These are phyloP conservation scores for Cystofilobasidium bisporidii DNA, from an alignment of 768 basidiomycete genomes.

Conservation along the genomic window DNA sequence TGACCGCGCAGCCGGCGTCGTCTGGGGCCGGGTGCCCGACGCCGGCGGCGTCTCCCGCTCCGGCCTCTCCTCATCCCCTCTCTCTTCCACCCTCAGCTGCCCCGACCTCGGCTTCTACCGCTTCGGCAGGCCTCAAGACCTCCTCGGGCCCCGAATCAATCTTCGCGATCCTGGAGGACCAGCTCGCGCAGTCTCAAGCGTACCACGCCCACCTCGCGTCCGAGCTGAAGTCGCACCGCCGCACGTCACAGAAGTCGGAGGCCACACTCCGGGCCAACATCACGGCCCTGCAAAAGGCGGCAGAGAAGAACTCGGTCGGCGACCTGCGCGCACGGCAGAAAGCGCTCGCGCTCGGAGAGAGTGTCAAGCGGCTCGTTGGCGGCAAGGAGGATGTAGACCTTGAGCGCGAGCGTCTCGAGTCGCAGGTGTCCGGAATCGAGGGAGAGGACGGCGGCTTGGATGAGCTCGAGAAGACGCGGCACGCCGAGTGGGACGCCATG, in stretches of 20 bases:
- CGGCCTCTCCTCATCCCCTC: background rate
- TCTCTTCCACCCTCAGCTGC: background rate
- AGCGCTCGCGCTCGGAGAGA: slow-evolving; percentile 76
- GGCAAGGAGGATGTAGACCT: slow-evolving; percentile 22
- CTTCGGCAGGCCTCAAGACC: background rate
- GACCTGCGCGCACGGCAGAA: slow-evolving; percentile 80
- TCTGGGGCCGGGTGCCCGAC: too few species aligned
- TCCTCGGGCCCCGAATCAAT: background rate
- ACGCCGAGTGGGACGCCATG: slow-evolving; percentile 14
- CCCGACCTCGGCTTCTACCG: background rate
- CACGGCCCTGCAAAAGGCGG: slow-evolving; percentile 67
- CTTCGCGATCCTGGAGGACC: background rate
- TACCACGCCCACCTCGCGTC: slow-evolving; percentile 11
- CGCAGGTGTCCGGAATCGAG: slow-evolving; percentile 4
- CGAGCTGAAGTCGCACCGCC: slow-evolving; percentile 65
- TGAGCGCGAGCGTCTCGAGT: slow-evolving; percentile 3
- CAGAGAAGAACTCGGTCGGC: slow-evolving; percentile 63
- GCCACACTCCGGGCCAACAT: slow-evolving; percentile 73
- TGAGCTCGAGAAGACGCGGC: slow-evolving; percentile 3
- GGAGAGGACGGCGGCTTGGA: slow-evolving; percentile 8
- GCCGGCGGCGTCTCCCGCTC: too few species aligned
- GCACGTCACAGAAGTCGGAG: slow-evolving; percentile 74
- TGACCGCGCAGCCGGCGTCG: too few species aligned
- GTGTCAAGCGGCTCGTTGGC: slow-evolving; percentile 52
- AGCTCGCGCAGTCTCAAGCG: slow-evolving; percentile 14